phyloP scores from a whole-genome alignment of 352 stramenopile species.

The Pythium diclinum region DNA sequence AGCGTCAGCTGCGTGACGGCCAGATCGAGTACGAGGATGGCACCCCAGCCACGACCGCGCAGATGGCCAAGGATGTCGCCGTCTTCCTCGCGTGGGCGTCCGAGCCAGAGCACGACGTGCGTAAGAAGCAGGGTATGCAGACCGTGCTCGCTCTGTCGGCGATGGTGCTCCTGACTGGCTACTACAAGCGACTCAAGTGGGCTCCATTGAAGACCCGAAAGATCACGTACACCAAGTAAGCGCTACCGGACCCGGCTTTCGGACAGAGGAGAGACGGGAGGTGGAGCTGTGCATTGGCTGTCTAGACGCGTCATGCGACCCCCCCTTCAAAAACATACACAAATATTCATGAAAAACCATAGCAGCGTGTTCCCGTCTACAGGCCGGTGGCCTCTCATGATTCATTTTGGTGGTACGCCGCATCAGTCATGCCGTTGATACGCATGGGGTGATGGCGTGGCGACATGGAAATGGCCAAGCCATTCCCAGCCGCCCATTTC shows the following conservation, averaged over 20 bases:
- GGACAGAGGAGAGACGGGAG: conserved; percentile 16
- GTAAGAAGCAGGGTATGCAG: conserved; percentile 97
- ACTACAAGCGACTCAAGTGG: conserved; percentile 99
- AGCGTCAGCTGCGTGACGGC: conserved; percentile 95
- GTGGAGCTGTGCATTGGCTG: conserved; percentile 25
- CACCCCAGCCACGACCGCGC: conserved; percentile 95
- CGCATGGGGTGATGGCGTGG: neutral
- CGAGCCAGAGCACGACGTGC: conserved; percentile 97
- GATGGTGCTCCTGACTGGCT: conserved; percentile 92
- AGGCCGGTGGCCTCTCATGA: neutral
- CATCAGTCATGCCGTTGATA: neutral
- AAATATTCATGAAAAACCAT: conserved; percentile 29
- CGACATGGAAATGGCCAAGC: neutral
- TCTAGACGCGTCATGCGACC: conserved; percentile 27
- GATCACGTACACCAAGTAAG: conserved; percentile 97
- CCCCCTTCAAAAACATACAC: conserved; percentile 18
- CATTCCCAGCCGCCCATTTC: conserved; percentile 20
- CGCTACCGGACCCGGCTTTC: conserved; percentile 8
- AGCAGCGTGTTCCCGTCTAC: neutral
- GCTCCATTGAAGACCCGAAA: conserved; percentile 97
- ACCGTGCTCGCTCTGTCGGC: conserved; percentile 91
- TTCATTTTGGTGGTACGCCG: neutral
- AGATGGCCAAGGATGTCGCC: conserved; percentile 98
- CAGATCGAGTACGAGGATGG: conserved; percentile 98
- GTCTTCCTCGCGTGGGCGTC: conserved; percentile 97